Base-by-base conservation (phyloP, 371 early-diverging fungal genomes). In the Zancudomyces culisetae region DNA sequence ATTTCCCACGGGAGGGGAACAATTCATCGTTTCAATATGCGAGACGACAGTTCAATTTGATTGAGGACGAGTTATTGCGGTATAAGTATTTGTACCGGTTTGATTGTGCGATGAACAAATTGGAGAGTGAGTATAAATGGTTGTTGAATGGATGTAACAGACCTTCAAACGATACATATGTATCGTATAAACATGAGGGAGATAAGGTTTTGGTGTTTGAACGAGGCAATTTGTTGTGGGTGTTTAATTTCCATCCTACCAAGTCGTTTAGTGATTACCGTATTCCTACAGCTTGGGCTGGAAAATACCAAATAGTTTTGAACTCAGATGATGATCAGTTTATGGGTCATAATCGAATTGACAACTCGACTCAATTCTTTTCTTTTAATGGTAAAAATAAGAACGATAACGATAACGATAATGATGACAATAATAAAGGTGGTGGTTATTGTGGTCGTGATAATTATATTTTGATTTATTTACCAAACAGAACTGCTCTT, bases 1-100 rank as follows among this genome's bases (percentile, higher is more conserved):
- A 95, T 66, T 95, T 95, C 60, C 96, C 96, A 50, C 83, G 96
- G 20, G 83, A 68, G 23, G 96, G 94, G 55, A 95, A 95, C 69
- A 67, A 74, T 42, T 73, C 75, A n/a, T 83, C 83, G 49, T 93
- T 86, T 75, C 91, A 90, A 63, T 90, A 93, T 63, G 88, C 89
- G 15, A 78, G 94, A 35, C 83, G 94, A 19, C 94, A 95, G 68
- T 93, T 81, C 82, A 86, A 90, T 53, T 74, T 95, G 26, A 71
- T 83, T 20, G 87, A 88, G 55, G 92, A 95, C 61, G 30, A 72
- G 0, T 59, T 85, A 47, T 70, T 95, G 48, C 78, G 96, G 22
- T 95, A 91, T 78, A 82, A 86, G 68, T 87, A 81, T 68, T 70
- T 95, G 57, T 80, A 88, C 66, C 73, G 78, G 28, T 95, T 90